Evolutionary conservation across 2,329 filamentous ascomycete species (phyloP), one percentile per base, ranked within the genome.

Genomic region (Dryadomyces quercus-mongolicae): DNA sequence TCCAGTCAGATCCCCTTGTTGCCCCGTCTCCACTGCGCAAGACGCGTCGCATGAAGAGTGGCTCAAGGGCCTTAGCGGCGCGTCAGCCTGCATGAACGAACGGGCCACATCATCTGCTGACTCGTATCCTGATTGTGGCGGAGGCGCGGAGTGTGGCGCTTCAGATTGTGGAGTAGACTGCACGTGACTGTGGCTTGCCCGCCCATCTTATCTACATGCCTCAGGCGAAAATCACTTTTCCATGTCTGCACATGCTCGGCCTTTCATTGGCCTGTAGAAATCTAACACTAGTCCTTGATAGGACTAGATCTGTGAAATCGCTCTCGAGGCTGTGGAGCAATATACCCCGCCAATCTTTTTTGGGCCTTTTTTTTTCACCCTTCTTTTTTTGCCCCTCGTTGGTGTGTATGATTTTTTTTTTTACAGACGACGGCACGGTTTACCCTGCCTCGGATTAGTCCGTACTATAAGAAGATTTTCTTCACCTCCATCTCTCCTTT

Each of bases 401-500:
- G 22, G 49, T 20, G 16, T 51, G 20, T 50, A 12, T 34, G 18
- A 44, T 34, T 51, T 52, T 52, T 46, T 46, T 52, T 21, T 16
- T 31, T 46, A 16, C 20, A 5, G 20, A 20, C 31, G 20, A 21
- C n/a, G n/a, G 16, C 10, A 38, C 42, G 18, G 25, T 38, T 44
- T 34, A 21, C 16, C 22, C 21, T 25, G n/a, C 22, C 22, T 52
- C 38, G 36, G 49, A 9, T 9, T 51, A 44, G 40, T 22, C n/a
- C 15, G 44, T 40, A 31, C 25, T 31, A 52, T 46, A 52, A 52
- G 42, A 52, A 46, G 42, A 16, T 47, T 47, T 47, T 56, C 47
- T 36, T 51, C 44, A 51, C 43, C 45, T 46, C 40, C n/a, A n/a
- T 57, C 51, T 49, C 61, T 63, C 64, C 44, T 51, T 21, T 45